Conservation (phyloP, 1,139 yeast species). For the Magnusiomyces fungicola region DNA sequence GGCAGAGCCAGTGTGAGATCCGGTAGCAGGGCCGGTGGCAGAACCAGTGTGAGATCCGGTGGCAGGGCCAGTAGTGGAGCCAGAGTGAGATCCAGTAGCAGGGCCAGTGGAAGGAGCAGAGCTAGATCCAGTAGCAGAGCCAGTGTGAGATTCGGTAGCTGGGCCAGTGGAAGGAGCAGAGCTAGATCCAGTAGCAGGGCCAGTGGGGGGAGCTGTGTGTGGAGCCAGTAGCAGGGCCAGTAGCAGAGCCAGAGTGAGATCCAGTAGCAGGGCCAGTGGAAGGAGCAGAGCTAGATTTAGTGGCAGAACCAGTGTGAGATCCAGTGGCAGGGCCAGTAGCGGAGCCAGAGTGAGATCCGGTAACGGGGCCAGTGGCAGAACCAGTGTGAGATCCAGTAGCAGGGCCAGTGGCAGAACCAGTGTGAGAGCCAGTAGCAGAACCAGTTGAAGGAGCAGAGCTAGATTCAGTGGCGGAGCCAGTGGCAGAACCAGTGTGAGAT, state of each 20-base stretch:
- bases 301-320: not conserved
- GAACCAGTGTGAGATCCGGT: not conserved
- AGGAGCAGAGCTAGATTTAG: not conserved
- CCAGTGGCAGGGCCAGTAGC: not conserved
- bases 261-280: not conserved
- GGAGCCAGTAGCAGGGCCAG: not conserved
- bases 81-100: not conserved
- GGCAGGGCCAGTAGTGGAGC: not conserved
- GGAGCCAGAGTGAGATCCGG: not conserved
- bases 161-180: not conserved
- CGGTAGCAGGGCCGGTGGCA: not conserved
- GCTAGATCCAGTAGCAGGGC: not conserved
- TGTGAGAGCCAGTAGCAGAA: not conserved
- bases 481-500: not conserved
- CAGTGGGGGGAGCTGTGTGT: not conserved
- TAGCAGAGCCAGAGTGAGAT: not conserved
- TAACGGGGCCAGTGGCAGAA: not conserved
- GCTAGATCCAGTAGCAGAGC: not conserved
- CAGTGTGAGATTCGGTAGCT: not conserved
- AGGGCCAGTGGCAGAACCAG: not conserved
- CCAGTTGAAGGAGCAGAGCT: not conserved
- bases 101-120: not conserved
- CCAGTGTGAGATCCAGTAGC: not conserved
- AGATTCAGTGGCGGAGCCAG: not conserved
- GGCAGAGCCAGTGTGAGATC: not conserved